phyloP scores from a whole-genome alignment of 2,329 filamentous ascomycete species.

The Berkeleyomyces rouxiae region DNA sequence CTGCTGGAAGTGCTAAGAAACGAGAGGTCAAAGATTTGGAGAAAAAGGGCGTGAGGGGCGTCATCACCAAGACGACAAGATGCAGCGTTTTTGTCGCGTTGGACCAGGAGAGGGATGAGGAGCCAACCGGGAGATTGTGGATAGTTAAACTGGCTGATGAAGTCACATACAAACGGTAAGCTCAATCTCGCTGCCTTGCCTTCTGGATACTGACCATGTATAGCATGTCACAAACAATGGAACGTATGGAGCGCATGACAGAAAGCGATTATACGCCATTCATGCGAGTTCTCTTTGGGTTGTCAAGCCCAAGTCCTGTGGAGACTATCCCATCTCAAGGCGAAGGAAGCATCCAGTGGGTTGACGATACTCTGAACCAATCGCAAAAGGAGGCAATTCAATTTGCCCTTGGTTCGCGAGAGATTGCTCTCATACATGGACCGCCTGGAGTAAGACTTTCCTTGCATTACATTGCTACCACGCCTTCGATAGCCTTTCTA shows the following conservation, averaged over 20 bases:
- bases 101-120: constrained; percentile 34
- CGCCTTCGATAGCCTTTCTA: background rate
- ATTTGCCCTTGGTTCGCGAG: constrained; percentile 70
- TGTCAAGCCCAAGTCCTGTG: constrained; percentile 34
- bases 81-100: constrained; percentile 48
- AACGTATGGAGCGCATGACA: constrained; percentile 38
- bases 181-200: background rate
- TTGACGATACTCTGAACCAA: constrained; percentile 45
- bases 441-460: constrained; percentile 53
- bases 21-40: constrained; percentile 54
- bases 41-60: constrained; percentile 50
- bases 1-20: constrained; percentile 54
- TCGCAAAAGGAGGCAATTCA: constrained; percentile 52
- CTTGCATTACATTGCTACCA: background rate
- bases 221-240: constrained; percentile 45
- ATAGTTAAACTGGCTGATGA: constrained; percentile 52
- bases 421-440: constrained; percentile 83
- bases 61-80: constrained; percentile 48
- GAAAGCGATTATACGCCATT: constrained; percentile 43
- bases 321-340: constrained; percentile 16
- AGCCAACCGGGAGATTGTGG: constrained; percentile 37
- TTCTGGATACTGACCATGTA: constrained; percentile 16
- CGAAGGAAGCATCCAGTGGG: constrained; percentile 36
- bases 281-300: constrained; percentile 45
- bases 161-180: constrained; percentile 43